Evolutionary conservation across 306 rosid genomes (phyloP), one percentile per base, ranked within the genome.

Genomic region (Hylodesmum podocarpum): DNA sequence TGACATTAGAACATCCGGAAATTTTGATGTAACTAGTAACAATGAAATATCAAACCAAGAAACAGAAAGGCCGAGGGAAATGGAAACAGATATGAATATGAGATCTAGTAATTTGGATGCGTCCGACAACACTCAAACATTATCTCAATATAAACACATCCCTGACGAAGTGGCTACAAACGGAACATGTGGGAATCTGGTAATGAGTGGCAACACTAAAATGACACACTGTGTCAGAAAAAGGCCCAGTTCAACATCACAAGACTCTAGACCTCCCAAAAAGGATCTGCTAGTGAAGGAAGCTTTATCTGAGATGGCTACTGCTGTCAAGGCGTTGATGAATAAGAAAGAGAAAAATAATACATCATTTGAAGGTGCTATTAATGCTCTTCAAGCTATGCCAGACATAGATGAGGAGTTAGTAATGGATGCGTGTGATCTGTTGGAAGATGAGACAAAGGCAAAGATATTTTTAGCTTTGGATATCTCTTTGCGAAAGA

Each of bases 371-470:
- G 93, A 82, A 77, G 69, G 81, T 70, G 97, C 97, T 33, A 34
- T 89, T 11, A 84, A 81, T 81, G 94, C 84, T 5, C 91, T 91
- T 66, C 97, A 86, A 75, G 89, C 88, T 34, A 63, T 89, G 70
- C 89, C 92, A 0, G 92, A 86, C 66, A 79, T 91, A 39, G 94
- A 89, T 59, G 92, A 91, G 10, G 94, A 89, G 75, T 86, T 91
- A 2, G 78, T 84, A 73, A 84, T 91, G 77, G 94, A 89, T 80
- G 94, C 97, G 9, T 89, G 92, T 69, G 97, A 91, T 68, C 82
- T 89, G 37, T 82, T 91, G 54, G 92, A 91, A 76, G 92, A 91
- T 59, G 97, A 88, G 75, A 87, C 51, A 70, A 91, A 86, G 64
- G 90, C 91, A 0, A 88, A 86, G 82, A 88, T 87, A 18, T 86